phyloP scores from a whole-genome alignment of 208 protist genomes.

The Tritrichomonas musculus region DNA sequence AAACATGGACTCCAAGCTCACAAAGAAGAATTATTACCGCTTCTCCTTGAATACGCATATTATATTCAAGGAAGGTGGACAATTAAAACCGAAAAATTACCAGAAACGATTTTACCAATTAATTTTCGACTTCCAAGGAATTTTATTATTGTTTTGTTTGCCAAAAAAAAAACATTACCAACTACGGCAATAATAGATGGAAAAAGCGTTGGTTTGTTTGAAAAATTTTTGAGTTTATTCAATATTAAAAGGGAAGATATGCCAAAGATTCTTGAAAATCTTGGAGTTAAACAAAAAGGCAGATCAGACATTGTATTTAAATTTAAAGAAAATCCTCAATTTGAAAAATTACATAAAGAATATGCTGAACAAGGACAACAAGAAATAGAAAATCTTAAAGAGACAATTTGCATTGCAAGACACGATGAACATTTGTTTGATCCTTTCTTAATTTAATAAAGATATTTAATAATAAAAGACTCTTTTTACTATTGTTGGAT shows the following conservation, averaged over 20 bases:
- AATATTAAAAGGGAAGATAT: not conserved
- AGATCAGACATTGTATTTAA: not conserved
- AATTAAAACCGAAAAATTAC: constrained; percentile 6
- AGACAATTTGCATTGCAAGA: too few species aligned
- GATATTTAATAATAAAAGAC: too few species aligned
- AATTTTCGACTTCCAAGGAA: not conserved
- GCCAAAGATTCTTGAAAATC: not conserved
- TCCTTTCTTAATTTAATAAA: too few species aligned
- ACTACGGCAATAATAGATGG: too few species aligned
- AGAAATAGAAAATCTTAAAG: too few species aligned
- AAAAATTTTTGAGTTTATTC: not conserved
- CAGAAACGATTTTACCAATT: not conserved
- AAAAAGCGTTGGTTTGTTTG: too few species aligned
- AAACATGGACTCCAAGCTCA: not conserved
- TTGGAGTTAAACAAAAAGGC: not conserved
- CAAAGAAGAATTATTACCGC: not conserved
- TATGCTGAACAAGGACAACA: too few species aligned
- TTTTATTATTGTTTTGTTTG: not conserved
- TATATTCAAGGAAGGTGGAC: not conserved
- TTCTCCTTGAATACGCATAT: not conserved
- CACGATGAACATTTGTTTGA: too few species aligned
- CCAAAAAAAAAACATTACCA: not conserved
- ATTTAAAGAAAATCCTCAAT: not conserved
- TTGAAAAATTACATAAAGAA: not conserved
- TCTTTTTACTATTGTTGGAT: too few species aligned